Percentiles rank a stretch among this genome's conserved stretches.
Conservation (phyloP, 1,284 basidiomycete species). For the Chiua sp. region DNA sequence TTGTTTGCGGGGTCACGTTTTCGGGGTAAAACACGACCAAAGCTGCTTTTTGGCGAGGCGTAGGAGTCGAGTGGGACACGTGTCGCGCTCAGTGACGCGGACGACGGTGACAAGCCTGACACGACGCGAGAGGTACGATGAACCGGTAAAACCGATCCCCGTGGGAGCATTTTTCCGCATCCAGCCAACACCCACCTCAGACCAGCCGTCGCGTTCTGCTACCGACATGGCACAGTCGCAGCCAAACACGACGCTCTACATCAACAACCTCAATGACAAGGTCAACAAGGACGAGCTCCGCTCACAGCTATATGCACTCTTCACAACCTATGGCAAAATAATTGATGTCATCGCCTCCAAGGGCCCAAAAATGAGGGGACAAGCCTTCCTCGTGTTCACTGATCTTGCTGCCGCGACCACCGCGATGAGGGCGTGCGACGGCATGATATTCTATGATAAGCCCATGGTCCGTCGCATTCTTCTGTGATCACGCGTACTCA, state of each 20-base stretch:
- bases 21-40: conserved; percentile 32
- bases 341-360: conserved; percentile 97
- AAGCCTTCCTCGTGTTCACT: conserved; percentile 96
- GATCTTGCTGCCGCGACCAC: conserved; percentile 89
- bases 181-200: conserved; percentile 1
- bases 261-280: conserved; percentile 95
- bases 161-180: conserved; percentile 44
- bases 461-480: conserved; percentile 68
- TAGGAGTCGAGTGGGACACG: neutral
- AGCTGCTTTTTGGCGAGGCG: conserved; percentile 16
- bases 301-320: conserved; percentile 86
- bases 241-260: conserved; percentile 90
- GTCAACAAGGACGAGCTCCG: conserved; percentile 93
- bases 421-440: conserved; percentile 89
- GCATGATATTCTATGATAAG: conserved; percentile 94
- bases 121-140: conserved; percentile 1
- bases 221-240: conserved; percentile 55
- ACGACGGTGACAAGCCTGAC: conserved; percentile 6
- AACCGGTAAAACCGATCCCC: conserved; percentile 9
- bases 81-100: conserved; percentile 6
- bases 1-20: conserved; percentile 40
- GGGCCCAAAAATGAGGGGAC: conserved; percentile 86
- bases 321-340: conserved; percentile 92
- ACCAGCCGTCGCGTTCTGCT: neutral
- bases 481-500: conserved; percentile 8